Evolutionary conservation across 2,329 filamentous ascomycete genomes (phyloP).

Genomic region (Aureobasidium mangrovei): DNA sequence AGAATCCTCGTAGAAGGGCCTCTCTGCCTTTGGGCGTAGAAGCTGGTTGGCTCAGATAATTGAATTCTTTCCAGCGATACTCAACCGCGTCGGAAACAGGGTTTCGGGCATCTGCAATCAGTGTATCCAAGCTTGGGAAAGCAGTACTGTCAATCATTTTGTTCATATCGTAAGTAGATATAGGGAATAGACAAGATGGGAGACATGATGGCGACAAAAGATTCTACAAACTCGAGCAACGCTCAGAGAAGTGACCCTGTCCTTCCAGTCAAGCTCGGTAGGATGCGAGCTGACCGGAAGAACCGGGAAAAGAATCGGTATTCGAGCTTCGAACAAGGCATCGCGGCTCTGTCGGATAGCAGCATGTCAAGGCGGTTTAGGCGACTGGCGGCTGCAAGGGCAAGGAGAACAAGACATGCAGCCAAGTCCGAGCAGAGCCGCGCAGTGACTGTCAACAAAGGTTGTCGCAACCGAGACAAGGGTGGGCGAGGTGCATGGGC

Average conservation of each 20-base stretch:
- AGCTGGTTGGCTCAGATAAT: not conserved
- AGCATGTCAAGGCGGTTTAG: not conserved
- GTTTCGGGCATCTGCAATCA: not conserved
- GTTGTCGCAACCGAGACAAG: not conserved
- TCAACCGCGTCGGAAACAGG: too few relatives aligned
- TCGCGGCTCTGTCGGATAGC: not conserved
- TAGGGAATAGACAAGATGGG: not conserved
- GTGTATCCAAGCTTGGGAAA: not conserved
- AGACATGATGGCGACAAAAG: not conserved
- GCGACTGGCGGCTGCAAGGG: not conserved
- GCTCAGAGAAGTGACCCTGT: not conserved
- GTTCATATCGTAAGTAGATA: not conserved
- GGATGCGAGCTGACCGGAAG: not conserved
- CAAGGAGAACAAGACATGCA: not conserved
- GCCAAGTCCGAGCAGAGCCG: not conserved
- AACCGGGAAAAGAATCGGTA: not conserved
- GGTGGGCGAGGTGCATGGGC: constrained; percentile 9
- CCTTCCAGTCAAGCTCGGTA: not conserved
- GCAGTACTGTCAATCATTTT: not conserved
- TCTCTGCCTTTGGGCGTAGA: not conserved
- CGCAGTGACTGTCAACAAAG: not conserved
- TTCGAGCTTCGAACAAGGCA: not conserved
- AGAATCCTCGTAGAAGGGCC: not conserved
- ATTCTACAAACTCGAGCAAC: not conserved
- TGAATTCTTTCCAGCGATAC: not conserved